These are phyloP conservation scores for Pseudoscleropodium purum DNA, from an alignment of 225 moss, liverwort and hornwort species.

Conservation along the genomic window DNA sequence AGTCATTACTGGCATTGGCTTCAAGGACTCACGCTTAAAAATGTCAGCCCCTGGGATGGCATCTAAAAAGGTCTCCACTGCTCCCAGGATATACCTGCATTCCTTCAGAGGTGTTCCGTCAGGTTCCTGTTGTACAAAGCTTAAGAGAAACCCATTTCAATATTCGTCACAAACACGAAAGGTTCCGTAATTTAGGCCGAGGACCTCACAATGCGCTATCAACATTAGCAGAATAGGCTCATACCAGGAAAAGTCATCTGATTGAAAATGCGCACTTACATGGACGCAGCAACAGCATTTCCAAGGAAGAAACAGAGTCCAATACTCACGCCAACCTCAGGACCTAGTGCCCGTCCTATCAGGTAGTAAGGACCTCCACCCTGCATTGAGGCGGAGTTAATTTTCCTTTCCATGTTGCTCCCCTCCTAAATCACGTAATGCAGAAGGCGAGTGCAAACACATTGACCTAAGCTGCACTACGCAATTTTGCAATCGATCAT, in stretches of 20 bases:
- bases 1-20: not conserved
- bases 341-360: constrained; percentile 94
- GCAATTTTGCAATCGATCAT: not conserved
- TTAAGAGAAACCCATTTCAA: not conserved
- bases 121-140: not conserved
- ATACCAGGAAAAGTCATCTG: not conserved
- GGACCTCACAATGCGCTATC: not conserved
- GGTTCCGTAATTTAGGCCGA: not conserved
- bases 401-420: not conserved
- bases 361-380: constrained; percentile 97
- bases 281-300: constrained; percentile 86
- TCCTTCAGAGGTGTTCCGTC: not conserved
- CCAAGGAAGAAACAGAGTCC: constrained; percentile 97
- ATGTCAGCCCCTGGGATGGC: constrained; percentile 86
- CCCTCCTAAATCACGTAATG: not conserved
- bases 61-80: constrained; percentile 92
- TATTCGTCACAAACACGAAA: not conserved
- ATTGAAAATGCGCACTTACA: constrained; percentile 45
- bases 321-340: constrained; percentile 98
- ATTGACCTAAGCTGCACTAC: not conserved
- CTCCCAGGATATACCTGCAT: constrained; percentile 82
- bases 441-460: not conserved
- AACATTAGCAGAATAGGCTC: not conserved
- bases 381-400: constrained; percentile 31
- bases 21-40: constrained; percentile 64